phyloP scores from a whole-genome alignment of 805 yeast genomes.

The Lachancea meyersii region DNA sequence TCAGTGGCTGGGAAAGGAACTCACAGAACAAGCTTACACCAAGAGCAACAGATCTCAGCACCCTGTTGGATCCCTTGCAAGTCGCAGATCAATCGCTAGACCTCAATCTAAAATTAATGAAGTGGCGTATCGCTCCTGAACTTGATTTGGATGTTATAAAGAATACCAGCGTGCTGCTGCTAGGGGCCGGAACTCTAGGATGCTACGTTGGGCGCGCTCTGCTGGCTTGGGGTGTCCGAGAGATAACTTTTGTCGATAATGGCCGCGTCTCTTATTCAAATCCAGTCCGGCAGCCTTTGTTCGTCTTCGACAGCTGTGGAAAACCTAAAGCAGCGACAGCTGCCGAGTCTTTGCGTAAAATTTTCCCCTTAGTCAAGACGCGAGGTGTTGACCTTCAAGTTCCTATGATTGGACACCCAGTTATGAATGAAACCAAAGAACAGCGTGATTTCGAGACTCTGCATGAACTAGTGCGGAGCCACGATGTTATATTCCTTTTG shows the following conservation, averaged over 20 bases:
- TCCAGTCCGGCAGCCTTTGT: slow-evolving; percentile 92
- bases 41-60: slow-evolving; percentile 73
- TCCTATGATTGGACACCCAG: slow-evolving; percentile 95
- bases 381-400: slow-evolving; percentile 63
- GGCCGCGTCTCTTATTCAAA: slow-evolving; percentile 87
- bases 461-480: slow-evolving; percentile 47
- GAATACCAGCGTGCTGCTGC: slow-evolving; percentile 55
- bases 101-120: slow-evolving; percentile 85
- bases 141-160: slow-evolving; percentile 63
- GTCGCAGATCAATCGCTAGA: slow-evolving; percentile 91
- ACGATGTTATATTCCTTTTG: slow-evolving; percentile 72
- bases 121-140: slow-evolving; percentile 90
- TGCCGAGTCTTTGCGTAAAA: slow-evolving; percentile 59
- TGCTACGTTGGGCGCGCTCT: slow-evolving; percentile 81
- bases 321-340: slow-evolving; percentile 73
- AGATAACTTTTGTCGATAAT: slow-evolving; percentile 83
- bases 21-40: slow-evolving; percentile 69
- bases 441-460: slow-evolving; percentile 47
- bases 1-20: slow-evolving; percentile 90
- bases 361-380: slow-evolving; percentile 73
- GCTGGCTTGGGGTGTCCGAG: slow-evolving; percentile 90
- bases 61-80: slow-evolving; percentile 72
- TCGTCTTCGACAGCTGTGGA: slow-evolving; percentile 79
- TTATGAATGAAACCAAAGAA: slow-evolving; percentile 50
- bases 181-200: slow-evolving; percentile 98